Percentiles rank a stretch among this genome's conserved stretches.
phyloP scores from a whole-genome alignment of 176 grass and related monocot genomes.

The Poa pratensis region DNA sequence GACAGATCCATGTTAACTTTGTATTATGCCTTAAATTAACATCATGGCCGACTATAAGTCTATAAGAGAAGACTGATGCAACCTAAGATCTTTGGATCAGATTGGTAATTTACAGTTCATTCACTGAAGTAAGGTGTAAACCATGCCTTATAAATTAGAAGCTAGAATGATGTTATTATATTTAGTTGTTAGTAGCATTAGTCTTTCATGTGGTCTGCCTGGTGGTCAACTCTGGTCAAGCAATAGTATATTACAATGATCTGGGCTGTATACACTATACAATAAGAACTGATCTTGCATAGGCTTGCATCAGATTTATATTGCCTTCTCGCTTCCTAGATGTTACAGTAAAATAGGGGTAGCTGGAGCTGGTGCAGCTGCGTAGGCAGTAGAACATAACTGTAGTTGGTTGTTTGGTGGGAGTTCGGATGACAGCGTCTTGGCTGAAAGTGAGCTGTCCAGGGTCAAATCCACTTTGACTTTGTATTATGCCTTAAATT shows the following conservation, averaged over 20 bases:
- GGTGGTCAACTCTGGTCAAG: too few species aligned
- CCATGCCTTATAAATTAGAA: too few species aligned
- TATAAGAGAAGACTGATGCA: background rate
- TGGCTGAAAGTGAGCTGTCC: background rate
- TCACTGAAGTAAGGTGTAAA: too few species aligned
- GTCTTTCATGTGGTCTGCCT: too few species aligned
- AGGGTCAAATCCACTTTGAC: background rate
- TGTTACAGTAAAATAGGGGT: background rate
- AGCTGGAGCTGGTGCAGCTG: background rate
- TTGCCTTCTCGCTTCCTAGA: too few species aligned
- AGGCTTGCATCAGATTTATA: background rate
- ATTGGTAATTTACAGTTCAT: too few species aligned
- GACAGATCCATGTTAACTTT: background rate
- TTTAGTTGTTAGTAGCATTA: too few species aligned
- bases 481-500: background rate
- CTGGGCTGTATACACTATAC: slow-evolving; percentile 24
- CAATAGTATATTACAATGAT: background rate
- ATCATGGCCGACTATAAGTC: background rate
- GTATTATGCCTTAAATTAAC: slow-evolving; percentile 1
- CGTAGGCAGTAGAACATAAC: background rate
- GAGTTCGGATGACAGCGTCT: background rate
- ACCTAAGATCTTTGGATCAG: too few species aligned
- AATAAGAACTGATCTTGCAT: slow-evolving; percentile 10
- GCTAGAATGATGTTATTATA: too few species aligned
- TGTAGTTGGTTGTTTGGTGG: background rate